Evolutionary conservation across 2,329 filamentous ascomycete species (phyloP).

Genomic region (Dryadomyces quercivorus): DNA sequence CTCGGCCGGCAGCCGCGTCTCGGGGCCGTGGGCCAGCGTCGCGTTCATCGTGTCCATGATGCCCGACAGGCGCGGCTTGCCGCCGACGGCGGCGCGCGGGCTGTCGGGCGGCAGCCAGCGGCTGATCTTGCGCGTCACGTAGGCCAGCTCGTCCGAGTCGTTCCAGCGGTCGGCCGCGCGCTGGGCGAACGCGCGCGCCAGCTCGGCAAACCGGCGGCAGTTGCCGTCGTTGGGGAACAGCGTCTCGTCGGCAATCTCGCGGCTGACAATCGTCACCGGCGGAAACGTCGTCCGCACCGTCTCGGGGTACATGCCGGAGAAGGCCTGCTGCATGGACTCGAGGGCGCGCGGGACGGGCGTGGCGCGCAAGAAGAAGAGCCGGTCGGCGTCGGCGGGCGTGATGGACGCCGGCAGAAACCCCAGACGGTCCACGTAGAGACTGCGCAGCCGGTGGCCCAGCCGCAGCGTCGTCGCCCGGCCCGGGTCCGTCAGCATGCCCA

Average conservation of each 20-base stretch:
- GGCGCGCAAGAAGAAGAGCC: slow-evolving; percentile 57
- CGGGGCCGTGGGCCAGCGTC: slow-evolving; percentile 70
- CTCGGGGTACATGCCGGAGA: slow-evolving; percentile 61
- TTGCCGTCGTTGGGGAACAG: slow-evolving; percentile 67
- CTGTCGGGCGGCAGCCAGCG: slow-evolving; percentile 73
- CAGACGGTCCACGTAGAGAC: slow-evolving; percentile 64
- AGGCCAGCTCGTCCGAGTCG: slow-evolving; percentile 65
- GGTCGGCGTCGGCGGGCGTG: slow-evolving; percentile 26
- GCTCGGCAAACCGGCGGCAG: slow-evolving; percentile 59
- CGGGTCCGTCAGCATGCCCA: slow-evolving; percentile 63
- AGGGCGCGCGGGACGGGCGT: slow-evolving; percentile 66
- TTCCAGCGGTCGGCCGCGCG: slow-evolving; percentile 65
- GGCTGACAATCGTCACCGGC: slow-evolving; percentile 52
- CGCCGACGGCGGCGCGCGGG: slow-evolving; percentile 66
- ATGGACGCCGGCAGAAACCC: slow-evolving; percentile 54
- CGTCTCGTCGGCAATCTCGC: slow-evolving; percentile 59
- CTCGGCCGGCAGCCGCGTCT: slow-evolving; percentile 65
- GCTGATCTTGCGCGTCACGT: slow-evolving; percentile 63
- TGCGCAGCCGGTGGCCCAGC: slow-evolving; percentile 54
- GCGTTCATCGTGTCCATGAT: slow-evolving; percentile 93
- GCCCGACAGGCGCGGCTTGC: slow-evolving; percentile 70
- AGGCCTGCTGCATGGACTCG: slow-evolving; percentile 65
- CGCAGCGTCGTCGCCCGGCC: slow-evolving; percentile 60
- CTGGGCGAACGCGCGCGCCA: slow-evolving; percentile 59
- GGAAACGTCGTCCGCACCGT: slow-evolving; percentile 17